Evolutionary conservation across 2,329 filamentous ascomycete genomes (phyloP), one percentile per base, ranked within the genome.

Genomic region (Colletotrichum horii): DNA sequence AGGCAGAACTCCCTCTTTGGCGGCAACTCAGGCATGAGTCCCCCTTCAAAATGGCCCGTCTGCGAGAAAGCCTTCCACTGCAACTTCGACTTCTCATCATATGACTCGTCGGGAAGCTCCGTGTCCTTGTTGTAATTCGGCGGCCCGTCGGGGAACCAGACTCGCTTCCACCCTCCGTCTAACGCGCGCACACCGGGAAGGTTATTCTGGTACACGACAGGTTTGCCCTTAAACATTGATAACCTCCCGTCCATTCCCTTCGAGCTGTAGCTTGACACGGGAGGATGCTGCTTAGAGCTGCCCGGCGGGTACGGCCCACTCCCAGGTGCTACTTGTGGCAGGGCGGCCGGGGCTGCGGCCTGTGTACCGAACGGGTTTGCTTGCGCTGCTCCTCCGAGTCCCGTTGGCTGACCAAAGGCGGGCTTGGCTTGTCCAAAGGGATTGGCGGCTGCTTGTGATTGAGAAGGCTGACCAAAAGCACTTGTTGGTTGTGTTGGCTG

Each of bases 1-100:
- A 86, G 84, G 78, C 92, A 93, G 88, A 93, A 96, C 80, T 96
- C 95, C 76, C 92, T 89, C 83, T 93, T 93, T 0, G 96, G 96
- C 24, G 96, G 95, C 61, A 95, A 85, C 79, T 94, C 89, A 0
- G 96, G 96, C 86, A 98, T 94, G 8, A 92, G 80, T 1, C 93
- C 93, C 43, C 92, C 91, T 56, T 90, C 88, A 83, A 98, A 98
- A 36, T 83, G 84, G 1, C 95, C 95, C 24, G 90, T 91, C 77
- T 91, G 87, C 61, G 89, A 86, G 81, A 96, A 92, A 60, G 89
- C 87, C 74, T 87, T 86, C 85, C 96, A 98, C 61, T 91, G 89
- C 48, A 87, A 88, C 80, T 91, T 91, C 24, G 91, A 89, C 73
- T 88, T 89, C 3, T 92, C 88, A 24, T 91, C 89, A 77, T 95